Evolutionary conservation across 257 asterid genomes (phyloP).

Genomic region (Solanum sejunctum): DNA sequence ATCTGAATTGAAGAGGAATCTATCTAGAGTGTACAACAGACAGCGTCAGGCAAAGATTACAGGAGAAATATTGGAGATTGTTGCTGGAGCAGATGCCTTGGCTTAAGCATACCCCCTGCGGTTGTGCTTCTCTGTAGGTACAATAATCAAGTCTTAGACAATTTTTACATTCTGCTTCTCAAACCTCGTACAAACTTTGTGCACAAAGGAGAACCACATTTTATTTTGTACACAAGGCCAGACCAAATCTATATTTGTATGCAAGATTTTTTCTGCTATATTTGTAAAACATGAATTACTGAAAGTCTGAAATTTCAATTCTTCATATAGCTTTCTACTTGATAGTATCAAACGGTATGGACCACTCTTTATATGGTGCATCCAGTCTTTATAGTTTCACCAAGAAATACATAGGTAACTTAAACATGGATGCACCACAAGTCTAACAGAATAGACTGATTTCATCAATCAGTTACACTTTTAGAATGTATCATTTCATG

Average conservation of each 20-base stretch:
- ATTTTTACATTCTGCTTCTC: slow-evolving; percentile 19
- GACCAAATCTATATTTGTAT: slow-evolving; percentile 8
- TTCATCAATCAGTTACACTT: not conserved
- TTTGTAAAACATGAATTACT: not conserved
- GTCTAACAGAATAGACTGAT: not conserved
- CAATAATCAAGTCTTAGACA: slow-evolving; percentile 20
- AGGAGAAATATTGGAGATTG: slow-evolving; percentile 90
- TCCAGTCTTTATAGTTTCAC: not conserved
- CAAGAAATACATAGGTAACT: not conserved
- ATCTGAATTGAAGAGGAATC: slow-evolving; percentile 41
- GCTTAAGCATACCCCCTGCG: slow-evolving; percentile 10
- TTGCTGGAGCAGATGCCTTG: slow-evolving; percentile 72
- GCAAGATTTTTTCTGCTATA: slow-evolving; percentile 3
- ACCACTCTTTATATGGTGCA: not conserved
- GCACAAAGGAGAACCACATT: slow-evolving; percentile 24
- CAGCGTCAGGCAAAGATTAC: slow-evolving; percentile 86
- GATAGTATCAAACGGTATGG: not conserved
- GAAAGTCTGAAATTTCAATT: not conserved
- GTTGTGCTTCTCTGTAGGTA: slow-evolving; percentile 18
- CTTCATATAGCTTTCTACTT: not conserved
- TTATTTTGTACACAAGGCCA: slow-evolving; percentile 15
- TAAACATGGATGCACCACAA: not conserved
- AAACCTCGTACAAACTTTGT: slow-evolving; percentile 20
- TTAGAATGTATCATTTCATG: not conserved
- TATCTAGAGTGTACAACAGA: slow-evolving; percentile 60